These are phyloP conservation scores for Suhomyces yuchorum DNA, from an alignment of 1,139 yeast genomes.

Conservation along the genomic window DNA sequence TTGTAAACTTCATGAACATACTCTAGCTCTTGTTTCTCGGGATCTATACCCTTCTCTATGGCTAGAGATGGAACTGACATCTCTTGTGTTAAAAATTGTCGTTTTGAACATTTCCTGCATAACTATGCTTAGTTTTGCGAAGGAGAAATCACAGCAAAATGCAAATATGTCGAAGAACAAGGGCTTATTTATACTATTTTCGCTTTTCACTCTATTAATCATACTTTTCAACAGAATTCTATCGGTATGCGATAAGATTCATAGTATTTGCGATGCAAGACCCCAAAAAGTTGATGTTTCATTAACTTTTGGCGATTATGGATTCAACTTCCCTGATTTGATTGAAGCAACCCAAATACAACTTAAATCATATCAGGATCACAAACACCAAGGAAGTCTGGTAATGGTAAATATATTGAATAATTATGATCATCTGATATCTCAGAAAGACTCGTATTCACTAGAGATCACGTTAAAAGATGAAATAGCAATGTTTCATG, in stretches of 20 bases:
- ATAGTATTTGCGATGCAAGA: not conserved
- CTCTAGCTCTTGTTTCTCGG: constrained; percentile 65
- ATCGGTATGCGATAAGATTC: not conserved
- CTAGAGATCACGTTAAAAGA: constrained; percentile 32
- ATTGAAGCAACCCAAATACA: constrained; percentile 46
- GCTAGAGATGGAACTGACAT: constrained; percentile 38
- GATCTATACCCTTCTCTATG: constrained; percentile 35
- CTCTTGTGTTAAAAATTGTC: not conserved
- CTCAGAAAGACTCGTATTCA: constrained; percentile 18
- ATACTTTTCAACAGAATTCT: not conserved
- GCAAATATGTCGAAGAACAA: not conserved
- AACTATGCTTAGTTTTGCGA: not conserved
- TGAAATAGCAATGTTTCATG: constrained; percentile 40
- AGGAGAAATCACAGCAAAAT: not conserved
- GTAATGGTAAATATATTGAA: constrained; percentile 11
- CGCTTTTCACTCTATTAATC: not conserved
- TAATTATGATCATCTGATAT: constrained; percentile 19
- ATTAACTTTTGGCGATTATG: constrained; percentile 37
- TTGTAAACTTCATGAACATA: constrained; percentile 90
- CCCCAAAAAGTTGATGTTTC: constrained; percentile 26
- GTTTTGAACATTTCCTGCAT: not conserved
- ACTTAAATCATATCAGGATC: constrained; percentile 22
- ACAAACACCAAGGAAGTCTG: constrained; percentile 18
- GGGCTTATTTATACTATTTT: not conserved
- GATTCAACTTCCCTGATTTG: constrained; percentile 51